Base-by-base conservation (phyloP, 257 asterid species). In the Nicotiana benthamiana region DNA sequence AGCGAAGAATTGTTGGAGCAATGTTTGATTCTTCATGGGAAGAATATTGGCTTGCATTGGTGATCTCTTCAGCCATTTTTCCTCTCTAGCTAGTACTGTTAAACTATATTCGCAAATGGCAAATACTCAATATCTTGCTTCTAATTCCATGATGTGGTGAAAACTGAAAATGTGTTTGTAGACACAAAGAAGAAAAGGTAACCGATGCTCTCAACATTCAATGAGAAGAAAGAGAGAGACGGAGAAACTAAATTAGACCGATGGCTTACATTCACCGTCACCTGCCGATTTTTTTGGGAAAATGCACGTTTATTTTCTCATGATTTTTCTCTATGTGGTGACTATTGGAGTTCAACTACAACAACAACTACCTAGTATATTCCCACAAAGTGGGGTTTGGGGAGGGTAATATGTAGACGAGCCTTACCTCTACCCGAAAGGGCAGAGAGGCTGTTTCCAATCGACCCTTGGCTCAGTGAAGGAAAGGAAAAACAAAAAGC, bases 41-140 rank as follows among this genome's bases (percentile, higher is more conserved):
- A 79, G 88, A 84, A 40, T 75, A 40, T 40, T 9, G 85, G 65
- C 82, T 80, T 15, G 48, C 83, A 40, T 22, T 20, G 77, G 22
- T 83, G 46, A 81, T 74, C 83, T 80, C 36, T 27, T 74, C 43
- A 26, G 16, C 62, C 79, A 74, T 74, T 74, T 46, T 60, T 67
- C 61, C 82, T 78, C 65, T 79, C 15, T 36, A 56, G 26, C 61
- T 16, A 56, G 9, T 16, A 3, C 16, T n/a, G 8, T 32, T 32
- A 32, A 32, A 2, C 10, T 7, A 11, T 4, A 26, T 46, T 26
- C 5, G 3, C 61, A 48, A 51, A 70, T 13, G 8, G 77, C 20
- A 43, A 70, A 22, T 17, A 70, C 6, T 74, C 78, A 74, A 74
- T 40, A 74, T 74, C 9, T 48, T 74, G 43, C 5, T 74, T 74